phyloP scores from a whole-genome alignment of 2,329 filamentous ascomycete genomes.

The Arthrinium phaeospermum region DNA sequence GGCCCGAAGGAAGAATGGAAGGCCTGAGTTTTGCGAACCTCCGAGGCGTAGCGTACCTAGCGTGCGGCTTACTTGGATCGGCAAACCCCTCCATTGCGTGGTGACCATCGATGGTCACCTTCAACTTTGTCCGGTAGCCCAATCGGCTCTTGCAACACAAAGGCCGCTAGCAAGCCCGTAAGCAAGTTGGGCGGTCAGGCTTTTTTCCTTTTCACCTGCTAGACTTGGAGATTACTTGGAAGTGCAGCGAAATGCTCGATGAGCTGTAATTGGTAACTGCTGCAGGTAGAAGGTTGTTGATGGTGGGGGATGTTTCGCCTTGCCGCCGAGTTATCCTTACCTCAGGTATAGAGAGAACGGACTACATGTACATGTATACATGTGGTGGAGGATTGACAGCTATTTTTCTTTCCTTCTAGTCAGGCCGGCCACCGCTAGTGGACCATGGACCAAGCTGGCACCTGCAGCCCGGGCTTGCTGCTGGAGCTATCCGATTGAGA shows the following conservation, averaged over 20 bases:
- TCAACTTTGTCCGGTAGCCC: not conserved
- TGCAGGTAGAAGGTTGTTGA: slow-evolving; percentile 2
- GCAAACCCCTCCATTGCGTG: not conserved
- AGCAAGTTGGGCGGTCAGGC: slow-evolving; percentile 8
- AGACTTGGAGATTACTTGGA: slow-evolving; percentile 3
- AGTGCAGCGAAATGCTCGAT: not conserved
- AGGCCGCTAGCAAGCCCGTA: slow-evolving; percentile 2
- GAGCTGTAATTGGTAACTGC: not conserved
- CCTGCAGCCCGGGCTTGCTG: slow-evolving; percentile 15
- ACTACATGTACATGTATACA: not conserved
- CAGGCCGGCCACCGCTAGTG: slow-evolving; percentile 19
- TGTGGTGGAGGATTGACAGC: not conserved
- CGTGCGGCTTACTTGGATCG: slow-evolving; percentile 13
- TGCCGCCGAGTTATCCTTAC: not conserved
- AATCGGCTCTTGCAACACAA: not conserved
- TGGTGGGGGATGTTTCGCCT: not conserved
- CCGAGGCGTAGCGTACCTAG: not conserved
- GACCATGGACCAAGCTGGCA: not conserved
- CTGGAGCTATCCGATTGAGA: slow-evolving; percentile 16
- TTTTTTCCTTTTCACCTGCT: not conserved
- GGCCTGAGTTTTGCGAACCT: slow-evolving; percentile 2
- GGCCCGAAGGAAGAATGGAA: not conserved
- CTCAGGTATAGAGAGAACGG: not conserved
- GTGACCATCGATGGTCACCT: not conserved
- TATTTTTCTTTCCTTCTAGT: slow-evolving; percentile 13